phyloP scores from a whole-genome alignment of 2,329 filamentous ascomycete genomes.

The Thielaviopsis musarum region DNA sequence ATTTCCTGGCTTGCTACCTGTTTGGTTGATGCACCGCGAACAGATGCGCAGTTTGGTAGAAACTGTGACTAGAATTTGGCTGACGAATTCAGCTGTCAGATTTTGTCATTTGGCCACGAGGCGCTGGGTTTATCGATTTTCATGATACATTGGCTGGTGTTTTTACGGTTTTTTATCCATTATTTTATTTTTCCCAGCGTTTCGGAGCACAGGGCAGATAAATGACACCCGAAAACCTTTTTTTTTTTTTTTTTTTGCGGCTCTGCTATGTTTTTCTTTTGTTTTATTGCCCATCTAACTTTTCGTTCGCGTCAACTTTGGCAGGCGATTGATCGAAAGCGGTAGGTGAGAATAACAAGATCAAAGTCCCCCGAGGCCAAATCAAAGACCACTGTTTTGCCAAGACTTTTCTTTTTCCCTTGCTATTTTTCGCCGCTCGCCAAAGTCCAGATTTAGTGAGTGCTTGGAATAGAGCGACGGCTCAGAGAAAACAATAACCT shows the following conservation, averaged over 20 bases:
- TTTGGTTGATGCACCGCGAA: neutral
- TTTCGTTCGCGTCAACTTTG: neutral
- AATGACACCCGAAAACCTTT: neutral
- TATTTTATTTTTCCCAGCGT: no score
- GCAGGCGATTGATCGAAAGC: neutral
- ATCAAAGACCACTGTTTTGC: neutral
- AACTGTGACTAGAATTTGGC: neutral
- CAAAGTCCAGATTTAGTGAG: no score
- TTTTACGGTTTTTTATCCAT: neutral
- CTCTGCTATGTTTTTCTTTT: neutral
- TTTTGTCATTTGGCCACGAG: neutral
- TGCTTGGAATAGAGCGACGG: no score
- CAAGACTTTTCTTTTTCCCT: neutral
- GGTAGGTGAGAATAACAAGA: neutral
- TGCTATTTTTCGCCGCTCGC: neutral
- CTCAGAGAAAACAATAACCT: no score
- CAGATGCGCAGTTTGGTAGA: no score
- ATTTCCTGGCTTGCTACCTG: neutral
- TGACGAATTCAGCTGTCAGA: neutral
- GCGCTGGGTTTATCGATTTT: neutral
- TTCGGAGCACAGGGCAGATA: no score
- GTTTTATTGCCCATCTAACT: neutral
- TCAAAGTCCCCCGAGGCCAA: neutral
- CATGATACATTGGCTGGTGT: neutral
- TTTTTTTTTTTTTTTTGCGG: neutral